Evolutionary conservation across 345 rosid species (phyloP).

Genomic region (Barbarea vulgaris): DNA sequence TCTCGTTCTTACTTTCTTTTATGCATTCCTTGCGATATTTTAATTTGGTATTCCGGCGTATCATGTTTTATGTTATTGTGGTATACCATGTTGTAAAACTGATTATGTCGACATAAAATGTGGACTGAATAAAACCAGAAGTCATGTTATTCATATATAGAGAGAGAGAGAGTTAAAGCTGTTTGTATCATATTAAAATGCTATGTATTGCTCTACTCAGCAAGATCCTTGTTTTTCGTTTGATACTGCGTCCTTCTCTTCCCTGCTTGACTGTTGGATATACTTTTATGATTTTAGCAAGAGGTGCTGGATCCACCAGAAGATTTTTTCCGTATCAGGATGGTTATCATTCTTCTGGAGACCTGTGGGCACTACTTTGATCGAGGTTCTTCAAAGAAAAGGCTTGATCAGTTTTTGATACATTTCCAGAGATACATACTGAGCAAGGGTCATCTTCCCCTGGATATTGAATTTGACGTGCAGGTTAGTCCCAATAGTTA

Average conservation of each 20-base stretch:
- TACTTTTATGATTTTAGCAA: constrained; percentile 56
- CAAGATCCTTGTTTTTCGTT: not conserved
- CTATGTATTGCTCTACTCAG: constrained; percentile 7
- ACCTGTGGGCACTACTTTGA: constrained; percentile 98
- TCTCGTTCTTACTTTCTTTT: not conserved
- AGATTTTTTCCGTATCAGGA: constrained; percentile 95
- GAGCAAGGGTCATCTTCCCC: constrained; percentile 77
- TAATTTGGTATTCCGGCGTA: too few species aligned
- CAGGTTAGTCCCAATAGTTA: constrained; percentile 62
- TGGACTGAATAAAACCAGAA: constrained; percentile 14
- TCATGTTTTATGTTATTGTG: not conserved
- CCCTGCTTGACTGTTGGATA: constrained; percentile 15
- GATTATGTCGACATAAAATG: not conserved
- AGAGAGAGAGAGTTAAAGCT: not conserved
- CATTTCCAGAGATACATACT: constrained; percentile 96
- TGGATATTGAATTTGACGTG: constrained; percentile 94
- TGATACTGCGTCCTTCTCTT: constrained; percentile 4
- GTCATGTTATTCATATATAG: not conserved
- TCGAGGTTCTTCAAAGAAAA: constrained; percentile 96
- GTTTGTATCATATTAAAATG: not conserved
- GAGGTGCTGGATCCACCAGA: constrained; percentile 92
- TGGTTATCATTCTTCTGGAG: constrained; percentile 91
- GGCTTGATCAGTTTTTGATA: constrained; percentile 87
- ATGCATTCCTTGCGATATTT: not conserved
- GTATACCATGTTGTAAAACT: not conserved